A percentile compares a stretch with the other conserved stretches of the same genome.
Conservation (phyloP, 352 stramenopile genomes). For the Phytophthora brassicae region DNA sequence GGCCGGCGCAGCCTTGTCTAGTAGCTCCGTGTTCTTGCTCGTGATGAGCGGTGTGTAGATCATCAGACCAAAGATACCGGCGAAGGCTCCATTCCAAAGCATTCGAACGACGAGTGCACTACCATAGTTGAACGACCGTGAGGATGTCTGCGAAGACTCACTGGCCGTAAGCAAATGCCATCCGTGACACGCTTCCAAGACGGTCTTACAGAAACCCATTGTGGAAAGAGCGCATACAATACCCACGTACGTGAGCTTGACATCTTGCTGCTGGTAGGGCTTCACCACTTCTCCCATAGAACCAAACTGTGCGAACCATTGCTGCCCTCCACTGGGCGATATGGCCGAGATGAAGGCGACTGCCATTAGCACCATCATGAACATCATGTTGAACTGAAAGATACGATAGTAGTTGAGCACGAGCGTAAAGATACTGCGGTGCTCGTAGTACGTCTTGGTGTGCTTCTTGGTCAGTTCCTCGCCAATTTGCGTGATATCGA, state of each 20-base stretch:
- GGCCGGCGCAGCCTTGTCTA: constrained; percentile 39
- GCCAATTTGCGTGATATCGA: constrained; percentile 54
- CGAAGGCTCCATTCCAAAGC: constrained; percentile 67
- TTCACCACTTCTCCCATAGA: constrained; percentile 56
- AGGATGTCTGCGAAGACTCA: constrained; percentile 46
- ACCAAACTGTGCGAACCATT: constrained; percentile 62
- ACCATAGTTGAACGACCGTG: constrained; percentile 62
- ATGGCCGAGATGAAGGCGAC: constrained; percentile 61
- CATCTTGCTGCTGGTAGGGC: constrained; percentile 52
- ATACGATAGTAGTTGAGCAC: constrained; percentile 81
- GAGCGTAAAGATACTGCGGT: constrained; percentile 74
- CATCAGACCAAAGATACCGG: constrained; percentile 60
- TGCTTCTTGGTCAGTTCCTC: constrained; percentile 58
- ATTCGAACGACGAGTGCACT: constrained; percentile 56
- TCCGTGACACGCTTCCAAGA: constrained; percentile 58
- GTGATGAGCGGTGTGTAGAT: constrained; percentile 53
- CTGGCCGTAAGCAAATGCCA: constrained; percentile 58
- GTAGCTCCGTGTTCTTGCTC: constrained; percentile 37
- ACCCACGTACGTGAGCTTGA: constrained; percentile 65
- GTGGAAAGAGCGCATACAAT: constrained; percentile 51
- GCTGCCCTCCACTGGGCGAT: constrained; percentile 54
- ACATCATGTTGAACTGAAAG: constrained; percentile 85
- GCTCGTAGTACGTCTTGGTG: constrained; percentile 79
- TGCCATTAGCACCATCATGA: constrained; percentile 63
- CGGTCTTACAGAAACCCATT: constrained; percentile 57